phyloP scores from a whole-genome alignment of 495 filamentous ascomycete genomes.

The Neurospora pannonica region DNA sequence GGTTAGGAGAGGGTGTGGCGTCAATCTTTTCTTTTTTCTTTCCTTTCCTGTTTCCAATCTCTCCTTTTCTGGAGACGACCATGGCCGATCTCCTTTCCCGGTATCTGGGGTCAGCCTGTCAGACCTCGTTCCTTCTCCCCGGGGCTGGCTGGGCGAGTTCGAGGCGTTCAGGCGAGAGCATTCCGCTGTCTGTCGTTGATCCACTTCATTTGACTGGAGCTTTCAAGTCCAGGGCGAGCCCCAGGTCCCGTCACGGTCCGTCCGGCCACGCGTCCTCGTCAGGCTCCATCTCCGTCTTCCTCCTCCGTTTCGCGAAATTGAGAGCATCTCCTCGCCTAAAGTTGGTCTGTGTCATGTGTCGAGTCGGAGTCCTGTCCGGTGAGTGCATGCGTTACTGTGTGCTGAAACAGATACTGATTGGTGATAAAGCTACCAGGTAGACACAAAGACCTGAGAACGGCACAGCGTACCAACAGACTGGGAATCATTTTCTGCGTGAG shows the following conservation, averaged over 20 bases:
- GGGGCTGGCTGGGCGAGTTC: background rate
- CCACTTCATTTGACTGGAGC: background rate
- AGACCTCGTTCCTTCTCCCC: background rate
- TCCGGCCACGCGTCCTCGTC: background rate
- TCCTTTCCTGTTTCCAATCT: background rate
- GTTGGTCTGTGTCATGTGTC: background rate
- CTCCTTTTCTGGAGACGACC: background rate
- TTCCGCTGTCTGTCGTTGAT: background rate
- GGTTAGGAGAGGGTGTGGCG: background rate
- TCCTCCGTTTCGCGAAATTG: background rate
- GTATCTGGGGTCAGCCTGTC: background rate
- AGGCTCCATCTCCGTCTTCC: background rate
- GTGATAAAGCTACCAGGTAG: background rate
- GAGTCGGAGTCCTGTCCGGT: background rate
- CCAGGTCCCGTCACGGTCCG: background rate
- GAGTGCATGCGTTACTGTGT: background rate
- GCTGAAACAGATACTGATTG: background rate
- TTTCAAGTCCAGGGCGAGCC: background rate
- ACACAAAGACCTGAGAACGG: background rate
- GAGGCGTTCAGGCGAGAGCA: background rate
- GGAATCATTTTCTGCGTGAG: background rate
- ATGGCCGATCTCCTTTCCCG: background rate
- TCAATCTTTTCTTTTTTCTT: background rate
- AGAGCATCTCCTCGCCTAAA: background rate
- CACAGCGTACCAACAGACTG: background rate